Conservation (phyloP, 352 stramenopile genomes). For the Pythium coloratum region DNA sequence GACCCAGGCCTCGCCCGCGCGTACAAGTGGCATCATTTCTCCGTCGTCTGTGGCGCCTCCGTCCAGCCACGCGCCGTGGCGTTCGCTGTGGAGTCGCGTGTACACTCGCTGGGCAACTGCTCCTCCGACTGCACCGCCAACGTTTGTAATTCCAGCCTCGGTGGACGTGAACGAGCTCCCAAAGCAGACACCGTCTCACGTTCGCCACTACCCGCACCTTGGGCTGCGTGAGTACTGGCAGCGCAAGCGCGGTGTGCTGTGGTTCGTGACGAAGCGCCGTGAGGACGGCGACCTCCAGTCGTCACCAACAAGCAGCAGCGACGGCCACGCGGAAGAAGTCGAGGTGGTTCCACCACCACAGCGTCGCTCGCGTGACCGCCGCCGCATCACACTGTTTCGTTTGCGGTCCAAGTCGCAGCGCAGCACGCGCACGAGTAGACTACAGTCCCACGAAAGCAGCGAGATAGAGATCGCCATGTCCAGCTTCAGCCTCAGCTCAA, state of each 20-base stretch:
- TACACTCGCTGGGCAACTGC: slow-evolving; percentile 6
- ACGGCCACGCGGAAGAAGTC: slow-evolving; percentile 12
- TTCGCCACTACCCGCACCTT: background rate
- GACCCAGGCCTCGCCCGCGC: background rate
- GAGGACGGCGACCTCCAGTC: slow-evolving; percentile 8
- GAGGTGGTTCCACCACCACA: slow-evolving; percentile 15
- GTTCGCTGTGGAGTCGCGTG: slow-evolving; percentile 23
- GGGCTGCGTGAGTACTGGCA: slow-evolving; percentile 18
- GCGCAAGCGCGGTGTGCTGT: slow-evolving; percentile 22
- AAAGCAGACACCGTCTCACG: background rate
- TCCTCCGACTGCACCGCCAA: background rate
- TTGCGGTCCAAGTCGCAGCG: background rate
- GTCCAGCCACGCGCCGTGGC: background rate
- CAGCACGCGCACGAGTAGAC: background rate
- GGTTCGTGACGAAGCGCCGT: slow-evolving; percentile 22
- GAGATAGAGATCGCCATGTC: slow-evolving; percentile 22
- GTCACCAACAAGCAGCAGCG: background rate
- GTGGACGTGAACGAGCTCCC: background rate
- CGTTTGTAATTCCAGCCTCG: background rate
- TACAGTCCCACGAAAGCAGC: background rate
- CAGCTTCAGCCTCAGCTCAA: slow-evolving; percentile 22
- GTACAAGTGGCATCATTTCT: background rate
- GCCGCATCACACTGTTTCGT: background rate
- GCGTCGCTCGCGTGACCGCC: background rate
- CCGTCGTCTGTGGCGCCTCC: background rate